These are phyloP conservation scores for Solanum hybrid DNA, from an alignment of 305 asterid species.

Conservation along the genomic window DNA sequence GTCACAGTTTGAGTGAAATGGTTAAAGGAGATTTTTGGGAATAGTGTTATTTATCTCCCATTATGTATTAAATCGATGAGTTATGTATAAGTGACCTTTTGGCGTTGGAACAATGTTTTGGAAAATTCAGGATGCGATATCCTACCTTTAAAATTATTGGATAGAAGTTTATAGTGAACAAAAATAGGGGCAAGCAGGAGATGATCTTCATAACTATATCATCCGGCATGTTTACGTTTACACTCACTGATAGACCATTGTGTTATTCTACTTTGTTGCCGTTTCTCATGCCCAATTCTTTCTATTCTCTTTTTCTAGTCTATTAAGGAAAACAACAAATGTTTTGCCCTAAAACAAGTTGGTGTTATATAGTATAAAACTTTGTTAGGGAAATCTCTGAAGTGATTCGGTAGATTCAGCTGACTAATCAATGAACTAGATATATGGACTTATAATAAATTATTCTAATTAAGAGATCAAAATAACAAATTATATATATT, in stretches of 20 bases:
- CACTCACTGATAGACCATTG: not conserved
- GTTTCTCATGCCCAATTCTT: not conserved
- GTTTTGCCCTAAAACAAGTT: not conserved
- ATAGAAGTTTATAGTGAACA: not conserved
- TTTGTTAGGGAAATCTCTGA: not conserved
- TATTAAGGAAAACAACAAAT: not conserved
- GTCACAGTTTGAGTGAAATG: not conserved
- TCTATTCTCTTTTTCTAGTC: not conserved
- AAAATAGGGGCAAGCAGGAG: not conserved
- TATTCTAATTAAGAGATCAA: not conserved
- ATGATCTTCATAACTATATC: not conserved
- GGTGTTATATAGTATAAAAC: not conserved
- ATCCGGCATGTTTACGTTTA: not conserved
- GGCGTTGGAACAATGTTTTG: not conserved
- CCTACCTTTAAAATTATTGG: not conserved
- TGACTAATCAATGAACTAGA: not conserved
- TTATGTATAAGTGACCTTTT: not conserved
- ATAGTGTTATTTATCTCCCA: not conserved
- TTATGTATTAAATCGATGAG: not conserved
- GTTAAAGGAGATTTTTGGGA: not conserved
- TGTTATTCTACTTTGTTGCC: not conserved
- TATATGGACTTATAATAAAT: not conserved
- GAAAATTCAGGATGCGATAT: not conserved
- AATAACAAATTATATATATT: not conserved
- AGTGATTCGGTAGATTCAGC: not conserved